Conservation (phyloP, 768 basidiomycete genomes). For the Suillus lakei region DNA sequence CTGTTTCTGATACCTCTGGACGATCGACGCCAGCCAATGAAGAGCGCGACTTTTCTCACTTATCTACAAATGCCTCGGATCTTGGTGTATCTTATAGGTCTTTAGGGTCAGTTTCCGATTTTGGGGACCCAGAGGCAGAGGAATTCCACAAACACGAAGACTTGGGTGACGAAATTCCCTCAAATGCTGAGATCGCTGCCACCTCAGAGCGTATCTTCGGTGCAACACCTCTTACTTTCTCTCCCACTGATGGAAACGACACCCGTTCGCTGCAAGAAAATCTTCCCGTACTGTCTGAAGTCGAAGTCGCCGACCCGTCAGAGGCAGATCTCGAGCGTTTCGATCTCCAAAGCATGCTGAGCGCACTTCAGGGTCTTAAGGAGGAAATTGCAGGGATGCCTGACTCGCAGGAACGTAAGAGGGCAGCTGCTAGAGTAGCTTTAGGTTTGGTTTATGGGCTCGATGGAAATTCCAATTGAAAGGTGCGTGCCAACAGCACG, state of each 20-base stretch:
- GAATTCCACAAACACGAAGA: conserved; percentile 18
- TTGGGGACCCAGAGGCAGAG: conserved; percentile 49
- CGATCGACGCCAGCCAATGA: conserved; percentile 30
- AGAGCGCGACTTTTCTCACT: conserved; percentile 23
- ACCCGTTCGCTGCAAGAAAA: conserved; percentile 1
- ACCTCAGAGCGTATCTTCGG: conserved; percentile 60
- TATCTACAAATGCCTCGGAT: conserved; percentile 16
- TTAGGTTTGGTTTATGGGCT: conserved; percentile 76
- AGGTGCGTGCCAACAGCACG: background rate
- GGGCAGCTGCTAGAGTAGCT: conserved; percentile 73
- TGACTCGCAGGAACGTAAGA: conserved; percentile 64
- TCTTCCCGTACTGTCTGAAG: background rate
- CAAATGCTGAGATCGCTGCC: conserved; percentile 50
- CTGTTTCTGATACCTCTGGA: conserved; percentile 21
- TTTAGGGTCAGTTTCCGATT: conserved; percentile 63
- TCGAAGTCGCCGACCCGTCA: conserved; percentile 29
- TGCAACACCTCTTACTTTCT: conserved; percentile 16
- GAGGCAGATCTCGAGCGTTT: conserved; percentile 53
- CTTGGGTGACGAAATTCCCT: conserved; percentile 46
- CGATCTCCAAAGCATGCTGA: conserved; percentile 65
- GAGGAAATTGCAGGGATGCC: conserved; percentile 73
- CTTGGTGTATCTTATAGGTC: conserved; percentile 49
- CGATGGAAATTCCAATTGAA: background rate
- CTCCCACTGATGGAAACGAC: conserved; percentile 19
- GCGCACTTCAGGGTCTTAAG: conserved; percentile 69